phyloP scores from a whole-genome alignment of 2,329 filamentous ascomycete species.

The Fusarium xyrophilum region DNA sequence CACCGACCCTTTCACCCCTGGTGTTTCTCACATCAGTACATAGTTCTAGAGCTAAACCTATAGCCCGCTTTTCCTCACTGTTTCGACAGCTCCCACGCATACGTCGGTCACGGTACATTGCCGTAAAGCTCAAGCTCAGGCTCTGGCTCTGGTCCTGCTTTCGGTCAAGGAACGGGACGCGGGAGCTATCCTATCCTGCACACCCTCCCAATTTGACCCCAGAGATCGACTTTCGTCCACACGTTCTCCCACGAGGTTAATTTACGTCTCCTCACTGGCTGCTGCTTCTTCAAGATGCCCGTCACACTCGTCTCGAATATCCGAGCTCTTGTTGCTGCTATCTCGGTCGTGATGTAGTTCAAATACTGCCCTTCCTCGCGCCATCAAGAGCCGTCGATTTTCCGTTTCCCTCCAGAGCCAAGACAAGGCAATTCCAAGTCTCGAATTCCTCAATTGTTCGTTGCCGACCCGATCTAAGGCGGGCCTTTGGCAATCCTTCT shows the following conservation, averaged over 20 bases:
- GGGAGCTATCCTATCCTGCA: slow-evolving; percentile 21
- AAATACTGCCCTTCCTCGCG: slow-evolving; percentile 40
- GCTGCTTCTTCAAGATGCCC: slow-evolving; percentile 20
- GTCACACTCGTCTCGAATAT: slow-evolving; percentile 24
- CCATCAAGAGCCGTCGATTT: not conserved
- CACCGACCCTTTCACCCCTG: not conserved
- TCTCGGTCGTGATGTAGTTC: slow-evolving; percentile 27
- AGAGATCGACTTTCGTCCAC: slow-evolving; percentile 38
- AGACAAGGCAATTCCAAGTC: slow-evolving; percentile 15
- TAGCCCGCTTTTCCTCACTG: slow-evolving; percentile 15
- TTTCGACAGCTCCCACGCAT: not conserved
- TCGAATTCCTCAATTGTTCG: slow-evolving; percentile 10
- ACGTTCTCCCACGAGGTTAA: slow-evolving; percentile 42
- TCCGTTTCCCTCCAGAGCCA: slow-evolving; percentile 13
- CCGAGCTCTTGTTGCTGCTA: slow-evolving; percentile 20
- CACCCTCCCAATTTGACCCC: slow-evolving; percentile 19
- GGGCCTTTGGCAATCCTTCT: slow-evolving; percentile 3
- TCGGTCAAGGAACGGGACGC: slow-evolving; percentile 29
- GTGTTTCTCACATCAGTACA: slow-evolving; percentile 11
- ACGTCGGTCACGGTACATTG: not conserved
- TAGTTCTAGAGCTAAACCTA: slow-evolving; percentile 18
- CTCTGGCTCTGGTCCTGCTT: slow-evolving; percentile 21
- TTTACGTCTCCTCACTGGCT: slow-evolving; percentile 36
- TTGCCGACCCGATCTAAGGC: slow-evolving; percentile 5
- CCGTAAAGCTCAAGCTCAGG: not conserved